phyloP scores from a whole-genome alignment of 2,329 filamentous ascomycete species.

The Botrytis deweyae region DNA sequence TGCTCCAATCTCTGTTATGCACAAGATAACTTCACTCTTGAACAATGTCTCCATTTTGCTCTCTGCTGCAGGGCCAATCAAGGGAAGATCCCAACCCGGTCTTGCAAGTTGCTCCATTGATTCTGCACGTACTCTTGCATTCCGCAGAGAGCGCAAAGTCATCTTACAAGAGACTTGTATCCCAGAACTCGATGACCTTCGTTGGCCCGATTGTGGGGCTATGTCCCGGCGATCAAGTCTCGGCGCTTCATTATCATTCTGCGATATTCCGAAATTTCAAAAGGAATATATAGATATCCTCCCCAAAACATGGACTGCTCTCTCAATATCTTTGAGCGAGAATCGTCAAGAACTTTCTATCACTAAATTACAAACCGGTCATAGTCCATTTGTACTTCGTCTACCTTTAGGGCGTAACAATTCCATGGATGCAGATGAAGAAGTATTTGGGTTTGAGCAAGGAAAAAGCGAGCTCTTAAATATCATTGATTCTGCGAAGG shows the following conservation, averaged over 20 bases:
- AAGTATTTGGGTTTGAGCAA: constrained; percentile 79
- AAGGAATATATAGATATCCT: constrained; percentile 82
- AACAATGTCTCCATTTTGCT: constrained; percentile 66
- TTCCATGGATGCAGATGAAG: constrained; percentile 74
- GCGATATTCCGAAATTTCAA: constrained; percentile 66
- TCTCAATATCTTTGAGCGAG: constrained; percentile 83
- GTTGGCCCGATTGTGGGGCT: constrained; percentile 39
- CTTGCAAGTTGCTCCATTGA: constrained; percentile 66
- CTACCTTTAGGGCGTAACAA: constrained; percentile 81
- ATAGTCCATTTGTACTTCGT: constrained; percentile 80
- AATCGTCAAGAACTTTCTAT: constrained; percentile 82
- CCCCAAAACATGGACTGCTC: constrained; percentile 76
- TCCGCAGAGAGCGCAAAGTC: constrained; percentile 62
- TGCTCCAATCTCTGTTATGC: constrained; percentile 58
- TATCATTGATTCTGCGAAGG: constrained; percentile 79
- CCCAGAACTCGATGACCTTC: constrained; percentile 39
- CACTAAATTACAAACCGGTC: constrained; percentile 74
- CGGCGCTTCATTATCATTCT: constrained; percentile 41
- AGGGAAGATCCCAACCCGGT: constrained; percentile 50
- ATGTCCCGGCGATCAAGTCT: constrained; percentile 47
- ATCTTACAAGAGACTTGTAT: constrained; percentile 40
- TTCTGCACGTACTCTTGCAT: constrained; percentile 66
- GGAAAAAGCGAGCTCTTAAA: constrained; percentile 78
- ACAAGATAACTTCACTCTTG: constrained; percentile 61
- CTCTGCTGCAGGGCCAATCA: constrained; percentile 56